Evolutionary conservation across 1,284 basidiomycete species (phyloP).

Genomic region (Malassezia vespertilionis): DNA sequence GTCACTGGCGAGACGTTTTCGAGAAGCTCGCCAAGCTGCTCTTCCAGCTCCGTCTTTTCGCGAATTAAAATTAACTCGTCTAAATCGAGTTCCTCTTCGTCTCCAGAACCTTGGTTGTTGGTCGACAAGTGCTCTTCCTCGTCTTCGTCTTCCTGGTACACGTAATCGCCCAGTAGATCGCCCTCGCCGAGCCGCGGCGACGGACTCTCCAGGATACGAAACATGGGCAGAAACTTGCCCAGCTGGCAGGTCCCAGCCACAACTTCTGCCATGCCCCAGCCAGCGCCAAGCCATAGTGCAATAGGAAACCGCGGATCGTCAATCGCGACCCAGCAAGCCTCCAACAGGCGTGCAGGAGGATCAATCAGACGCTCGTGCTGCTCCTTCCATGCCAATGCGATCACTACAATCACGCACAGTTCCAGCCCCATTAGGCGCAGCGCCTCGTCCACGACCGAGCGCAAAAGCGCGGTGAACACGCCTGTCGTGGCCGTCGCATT

Average conservation of each 20-base stretch:
- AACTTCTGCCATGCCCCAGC: conserved; percentile 14
- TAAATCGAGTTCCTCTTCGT: conserved; percentile 9
- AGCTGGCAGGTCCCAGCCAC: conserved; percentile 13
- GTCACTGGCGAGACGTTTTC: conserved; percentile 30
- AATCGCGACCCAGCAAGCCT: conserved; percentile 4
- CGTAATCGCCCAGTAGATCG: conserved; percentile 12
- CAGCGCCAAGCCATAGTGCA: conserved; percentile 13
- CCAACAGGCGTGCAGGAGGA: background rate
- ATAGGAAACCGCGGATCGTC: conserved; percentile 17
- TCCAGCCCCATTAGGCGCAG: conserved; percentile 9
- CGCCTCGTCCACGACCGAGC: conserved; percentile 12
- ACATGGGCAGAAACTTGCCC: conserved; percentile 13
- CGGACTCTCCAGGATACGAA: conserved; percentile 1
- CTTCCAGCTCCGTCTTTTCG: conserved; percentile 28
- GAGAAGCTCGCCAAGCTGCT: conserved; percentile 30
- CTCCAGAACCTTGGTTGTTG: too few species aligned
- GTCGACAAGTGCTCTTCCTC: background rate
- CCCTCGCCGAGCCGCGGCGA: conserved; percentile 5
- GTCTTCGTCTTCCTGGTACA: background rate
- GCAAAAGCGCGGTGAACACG: conserved; percentile 1
- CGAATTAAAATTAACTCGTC: conserved; percentile 14
- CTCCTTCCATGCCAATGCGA: conserved; percentile 10
- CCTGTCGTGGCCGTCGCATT: background rate
- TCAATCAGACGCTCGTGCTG: background rate
- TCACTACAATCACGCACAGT: conserved; percentile 4